phyloP scores from a whole-genome alignment of 2,329 filamentous ascomycete species.

The Aspergillus luchuensis region DNA sequence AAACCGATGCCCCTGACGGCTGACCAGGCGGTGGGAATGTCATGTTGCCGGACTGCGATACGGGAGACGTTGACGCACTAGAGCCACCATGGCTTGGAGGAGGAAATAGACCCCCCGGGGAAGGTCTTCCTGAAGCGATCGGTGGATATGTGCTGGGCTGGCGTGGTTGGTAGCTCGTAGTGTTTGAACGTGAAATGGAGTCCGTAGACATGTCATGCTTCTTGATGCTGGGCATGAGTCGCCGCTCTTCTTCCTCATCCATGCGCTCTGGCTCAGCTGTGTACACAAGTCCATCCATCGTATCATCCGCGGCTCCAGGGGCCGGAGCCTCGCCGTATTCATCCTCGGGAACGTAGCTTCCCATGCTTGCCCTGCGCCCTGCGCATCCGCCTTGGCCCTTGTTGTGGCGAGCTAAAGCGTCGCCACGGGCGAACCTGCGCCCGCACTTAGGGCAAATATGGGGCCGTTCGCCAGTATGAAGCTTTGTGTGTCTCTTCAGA shows the following conservation, averaged over 20 bases:
- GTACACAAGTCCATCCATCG: conserved; percentile 67
- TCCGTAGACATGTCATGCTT: conserved; percentile 65
- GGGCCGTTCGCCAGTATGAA: conserved; percentile 93
- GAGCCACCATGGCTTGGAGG: conserved; percentile 59
- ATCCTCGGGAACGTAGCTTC: conserved; percentile 77
- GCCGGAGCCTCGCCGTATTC: conserved; percentile 57
- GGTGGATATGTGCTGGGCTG: conserved; percentile 77
- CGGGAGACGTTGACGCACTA: conserved; percentile 59
- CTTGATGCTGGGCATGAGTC: conserved; percentile 70
- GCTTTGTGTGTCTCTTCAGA: conserved; percentile 91
- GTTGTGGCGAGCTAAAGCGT: conserved; percentile 90
- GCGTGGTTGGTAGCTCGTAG: conserved; percentile 62
- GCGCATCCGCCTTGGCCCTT: conserved; percentile 96
- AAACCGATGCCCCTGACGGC: conserved; percentile 59
- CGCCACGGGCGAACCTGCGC: conserved; percentile 89
- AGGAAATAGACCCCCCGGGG: conserved; percentile 61
- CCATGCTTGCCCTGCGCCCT: conserved; percentile 82
- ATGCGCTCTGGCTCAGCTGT: conserved; percentile 50
- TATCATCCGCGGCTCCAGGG: conserved; percentile 54
- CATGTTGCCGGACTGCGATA: conserved; percentile 44
- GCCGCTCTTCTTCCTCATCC: conserved; percentile 53
- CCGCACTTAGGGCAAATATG: conserved; percentile 95
- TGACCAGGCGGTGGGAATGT: conserved; percentile 44
- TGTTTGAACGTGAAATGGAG: conserved; percentile 47
- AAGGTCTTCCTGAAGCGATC: conserved; percentile 56